phyloP scores from a whole-genome alignment of 306 rosid genomes.

The Ammopiptanthus mongolicus region DNA sequence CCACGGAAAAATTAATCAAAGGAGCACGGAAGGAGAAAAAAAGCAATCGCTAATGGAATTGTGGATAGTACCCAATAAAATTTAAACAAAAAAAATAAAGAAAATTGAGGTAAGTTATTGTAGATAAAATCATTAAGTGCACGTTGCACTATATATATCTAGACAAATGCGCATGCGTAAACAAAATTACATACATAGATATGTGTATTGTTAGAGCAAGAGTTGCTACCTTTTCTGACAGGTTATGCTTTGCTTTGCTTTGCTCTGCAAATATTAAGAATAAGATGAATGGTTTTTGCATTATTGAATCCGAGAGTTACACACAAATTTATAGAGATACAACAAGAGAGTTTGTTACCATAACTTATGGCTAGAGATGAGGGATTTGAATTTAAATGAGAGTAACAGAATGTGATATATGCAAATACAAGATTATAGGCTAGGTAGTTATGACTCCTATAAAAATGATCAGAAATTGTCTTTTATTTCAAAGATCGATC shows the following conservation, averaged over 20 bases:
- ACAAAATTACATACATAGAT: not conserved
- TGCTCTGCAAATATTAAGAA: slow-evolving; percentile 7
- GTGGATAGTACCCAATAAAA: not conserved
- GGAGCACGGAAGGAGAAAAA: not conserved
- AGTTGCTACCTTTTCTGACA: slow-evolving; percentile 21
- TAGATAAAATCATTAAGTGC: not conserved
- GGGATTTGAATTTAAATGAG: too few species aligned
- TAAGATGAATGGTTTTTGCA: too few species aligned
- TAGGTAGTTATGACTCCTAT: too few species aligned
- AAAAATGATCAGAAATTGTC: not conserved
- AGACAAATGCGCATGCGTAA: not conserved
- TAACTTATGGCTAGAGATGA: too few species aligned
- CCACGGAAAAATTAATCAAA: not conserved
- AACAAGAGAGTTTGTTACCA: too few species aligned
- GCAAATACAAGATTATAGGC: too few species aligned
- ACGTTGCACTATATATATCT: not conserved
- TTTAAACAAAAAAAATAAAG: not conserved
- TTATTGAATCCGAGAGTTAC: too few species aligned
- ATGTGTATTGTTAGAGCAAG: not conserved
- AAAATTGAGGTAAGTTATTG: not conserved
- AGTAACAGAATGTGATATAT: too few species aligned
- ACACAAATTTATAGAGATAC: too few species aligned
- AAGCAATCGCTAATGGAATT: not conserved
- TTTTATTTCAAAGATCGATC: slow-evolving; percentile 7
- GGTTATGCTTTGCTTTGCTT: slow-evolving; percentile 4